A percentile compares a stretch with the other conserved stretches of the same genome.
Evolutionary conservation across 2,329 filamentous ascomycete species (phyloP).

Genomic region (Cladosporium colombiae): DNA sequence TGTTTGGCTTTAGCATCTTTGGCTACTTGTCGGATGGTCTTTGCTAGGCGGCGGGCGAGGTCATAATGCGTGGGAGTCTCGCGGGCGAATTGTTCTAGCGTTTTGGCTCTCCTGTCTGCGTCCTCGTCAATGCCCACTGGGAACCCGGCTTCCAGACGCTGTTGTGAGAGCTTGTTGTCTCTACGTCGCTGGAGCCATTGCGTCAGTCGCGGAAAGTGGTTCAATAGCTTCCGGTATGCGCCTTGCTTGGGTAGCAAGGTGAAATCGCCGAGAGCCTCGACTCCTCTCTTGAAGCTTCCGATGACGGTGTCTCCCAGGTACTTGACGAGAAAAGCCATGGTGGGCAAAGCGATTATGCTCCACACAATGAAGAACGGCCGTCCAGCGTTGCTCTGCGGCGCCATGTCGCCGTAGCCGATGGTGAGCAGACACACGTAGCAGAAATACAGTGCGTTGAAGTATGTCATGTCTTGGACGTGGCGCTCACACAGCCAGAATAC

Average conservation of each 20-base stretch:
- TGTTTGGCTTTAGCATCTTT: conserved; percentile 61
- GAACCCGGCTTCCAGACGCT: conserved; percentile 52
- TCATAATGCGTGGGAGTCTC: conserved; percentile 57
- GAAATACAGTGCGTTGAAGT: conserved; percentile 84
- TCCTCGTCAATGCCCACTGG: conserved; percentile 40
- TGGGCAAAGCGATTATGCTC: conserved; percentile 81
- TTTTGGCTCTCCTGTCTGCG: conserved; percentile 26
- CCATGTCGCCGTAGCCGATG: conserved; percentile 82
- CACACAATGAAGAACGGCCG: conserved; percentile 92
- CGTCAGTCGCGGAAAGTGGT: conserved; percentile 48
- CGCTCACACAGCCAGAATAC: conserved; percentile 68
- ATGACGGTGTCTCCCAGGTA: conserved; percentile 85
- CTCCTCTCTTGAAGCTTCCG: conserved; percentile 62
- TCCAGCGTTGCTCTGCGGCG: conserved; percentile 74
- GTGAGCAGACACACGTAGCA: conserved; percentile 80
- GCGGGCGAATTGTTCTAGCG: conserved; percentile 48
- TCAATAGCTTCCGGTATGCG: conserved; percentile 54
- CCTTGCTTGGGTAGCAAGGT: conserved; percentile 65
- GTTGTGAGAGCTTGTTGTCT: conserved; percentile 28
- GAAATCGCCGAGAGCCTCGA: conserved; percentile 62
- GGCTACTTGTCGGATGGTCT: conserved; percentile 68
- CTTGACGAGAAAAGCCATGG: conserved; percentile 82
- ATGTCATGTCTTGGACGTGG: conserved; percentile 60
- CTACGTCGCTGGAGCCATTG: conserved; percentile 41
- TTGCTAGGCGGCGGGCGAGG: conserved; percentile 63